Conservation (phyloP, 2,329 filamentous ascomycete species). For the Diplocarpon rosae region DNA sequence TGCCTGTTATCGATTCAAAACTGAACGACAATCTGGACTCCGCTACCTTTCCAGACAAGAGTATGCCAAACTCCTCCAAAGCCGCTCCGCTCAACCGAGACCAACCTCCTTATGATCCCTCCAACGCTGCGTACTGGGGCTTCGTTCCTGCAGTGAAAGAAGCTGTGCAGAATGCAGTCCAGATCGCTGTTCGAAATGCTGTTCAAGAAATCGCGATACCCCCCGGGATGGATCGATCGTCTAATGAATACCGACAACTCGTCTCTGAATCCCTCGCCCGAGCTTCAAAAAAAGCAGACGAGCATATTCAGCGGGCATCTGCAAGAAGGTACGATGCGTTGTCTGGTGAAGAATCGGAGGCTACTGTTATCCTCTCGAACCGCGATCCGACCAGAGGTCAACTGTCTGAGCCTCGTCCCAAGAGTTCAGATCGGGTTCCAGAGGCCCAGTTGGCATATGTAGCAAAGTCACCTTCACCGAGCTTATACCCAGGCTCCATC, state of each 20-base stretch:
- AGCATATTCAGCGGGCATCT: conserved; percentile 16
- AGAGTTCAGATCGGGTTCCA: not conserved
- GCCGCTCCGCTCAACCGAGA: not conserved
- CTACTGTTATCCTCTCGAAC: conserved; percentile 4
- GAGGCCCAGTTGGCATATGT: not conserved
- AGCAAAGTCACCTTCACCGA: not conserved
- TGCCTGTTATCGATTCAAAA: not conserved
- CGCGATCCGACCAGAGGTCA: too few species aligned
- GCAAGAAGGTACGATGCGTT: conserved; percentile 11
- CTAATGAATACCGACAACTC: conserved; percentile 18
- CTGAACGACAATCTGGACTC: too few species aligned
- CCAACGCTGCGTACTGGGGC: conserved; percentile 22
- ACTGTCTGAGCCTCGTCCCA: not conserved
- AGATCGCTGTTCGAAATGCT: conserved; percentile 21
- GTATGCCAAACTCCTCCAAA: not conserved
- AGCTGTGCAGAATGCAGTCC: conserved; percentile 21
- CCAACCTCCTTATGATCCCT: not conserved
- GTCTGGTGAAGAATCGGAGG: conserved; percentile 7
- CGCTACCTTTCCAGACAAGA: not conserved
- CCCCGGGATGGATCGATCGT: conserved; percentile 12
- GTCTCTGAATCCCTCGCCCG: conserved; percentile 18
- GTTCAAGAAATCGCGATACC: conserved; percentile 18
- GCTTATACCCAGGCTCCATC: conserved; percentile 1
- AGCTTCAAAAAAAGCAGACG: conserved; percentile 19
- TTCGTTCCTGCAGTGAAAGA: conserved; percentile 22